Conservation (phyloP, 1,139 yeast genomes). For the Diutina scorzettiae region DNA sequence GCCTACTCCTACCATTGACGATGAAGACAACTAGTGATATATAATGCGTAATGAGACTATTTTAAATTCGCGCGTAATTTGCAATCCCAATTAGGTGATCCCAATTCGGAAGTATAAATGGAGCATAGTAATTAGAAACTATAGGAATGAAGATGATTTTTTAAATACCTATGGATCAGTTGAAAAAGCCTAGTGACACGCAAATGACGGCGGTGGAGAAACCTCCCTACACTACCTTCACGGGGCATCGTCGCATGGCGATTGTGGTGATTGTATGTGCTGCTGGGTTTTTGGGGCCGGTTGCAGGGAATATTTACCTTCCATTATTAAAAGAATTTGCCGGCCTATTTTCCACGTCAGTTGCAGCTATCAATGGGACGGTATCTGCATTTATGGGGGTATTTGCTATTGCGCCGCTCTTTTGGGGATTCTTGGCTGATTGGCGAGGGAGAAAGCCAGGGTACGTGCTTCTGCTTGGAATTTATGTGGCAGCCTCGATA, state of each 20-base stretch:
- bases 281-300: conserved; percentile 44
- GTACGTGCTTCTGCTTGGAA: conserved; percentile 7
- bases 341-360: conserved; percentile 7
- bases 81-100: too few species aligned
- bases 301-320: conserved; percentile 47
- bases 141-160: too few species aligned
- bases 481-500: conserved; percentile 22
- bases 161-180: too few species aligned
- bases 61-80: too few species aligned
- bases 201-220: too few species aligned
- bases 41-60: conserved; percentile 4
- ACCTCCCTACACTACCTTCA: background rate
- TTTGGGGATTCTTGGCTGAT: conserved; percentile 9
- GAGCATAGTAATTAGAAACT: background rate
- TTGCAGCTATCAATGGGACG: conserved; percentile 9
- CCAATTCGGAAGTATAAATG: background rate
- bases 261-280: background rate
- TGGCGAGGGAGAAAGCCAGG: conserved; percentile 8
- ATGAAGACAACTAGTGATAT: background rate
- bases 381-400: conserved; percentile 10
- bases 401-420: conserved; percentile 9
- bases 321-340: conserved; percentile 30
- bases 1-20: conserved; percentile 4
- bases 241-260: background rate
- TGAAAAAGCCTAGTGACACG: too few species aligned